Evolutionary conservation across 148 eudicot genomes (phyloP).

Genomic region (Chenopodium album): DNA sequence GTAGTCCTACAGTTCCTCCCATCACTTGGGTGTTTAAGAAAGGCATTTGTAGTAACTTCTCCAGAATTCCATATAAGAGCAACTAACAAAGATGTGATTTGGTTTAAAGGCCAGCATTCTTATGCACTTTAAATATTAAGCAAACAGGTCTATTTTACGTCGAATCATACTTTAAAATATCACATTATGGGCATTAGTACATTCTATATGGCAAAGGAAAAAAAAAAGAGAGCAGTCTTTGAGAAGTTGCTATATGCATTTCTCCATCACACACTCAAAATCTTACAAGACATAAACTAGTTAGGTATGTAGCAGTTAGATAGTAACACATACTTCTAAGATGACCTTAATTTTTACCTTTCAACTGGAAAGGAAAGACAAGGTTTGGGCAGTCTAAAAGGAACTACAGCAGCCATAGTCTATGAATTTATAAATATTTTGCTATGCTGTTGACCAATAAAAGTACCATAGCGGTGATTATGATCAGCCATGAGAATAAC

Average conservation of each 20-base stretch:
- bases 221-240: neutral
- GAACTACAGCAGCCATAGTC: neutral
- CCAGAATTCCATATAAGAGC: too few species aligned
- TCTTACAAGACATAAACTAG: neutral
- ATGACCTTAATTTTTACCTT: neutral
- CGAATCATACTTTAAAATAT: neutral
- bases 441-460: constrained; percentile 2
- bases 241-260: neutral
- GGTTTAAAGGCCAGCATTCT: neutral
- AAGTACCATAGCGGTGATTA: neutral
- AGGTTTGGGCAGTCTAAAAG: neutral
- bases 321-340: neutral
- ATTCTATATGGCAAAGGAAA: neutral
- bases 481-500: constrained; percentile 3
- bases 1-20: too few species aligned
- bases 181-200: neutral
- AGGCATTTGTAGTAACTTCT: too few species aligned
- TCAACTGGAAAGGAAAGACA: neutral
- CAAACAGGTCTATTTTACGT: neutral
- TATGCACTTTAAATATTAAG: neutral
- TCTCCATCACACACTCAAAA: neutral
- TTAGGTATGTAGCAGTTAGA: neutral
- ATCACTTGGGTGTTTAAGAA: too few species aligned
- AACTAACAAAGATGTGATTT: too few species aligned
- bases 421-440: neutral